Evolutionary conservation across 345 rosid species (phyloP).

Genomic region (Lepidium sativum): DNA sequence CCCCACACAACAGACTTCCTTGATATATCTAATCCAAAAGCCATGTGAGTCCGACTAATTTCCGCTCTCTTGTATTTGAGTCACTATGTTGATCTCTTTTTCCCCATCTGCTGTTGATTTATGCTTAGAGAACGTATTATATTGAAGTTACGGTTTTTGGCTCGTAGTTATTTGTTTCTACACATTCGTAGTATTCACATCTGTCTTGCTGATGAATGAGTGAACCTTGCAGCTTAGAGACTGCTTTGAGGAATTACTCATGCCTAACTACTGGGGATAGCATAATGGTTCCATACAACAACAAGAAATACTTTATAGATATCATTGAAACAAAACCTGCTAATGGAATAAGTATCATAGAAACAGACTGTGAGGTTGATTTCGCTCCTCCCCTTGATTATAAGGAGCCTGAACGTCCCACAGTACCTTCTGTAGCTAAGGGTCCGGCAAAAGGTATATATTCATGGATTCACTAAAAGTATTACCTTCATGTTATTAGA

Average conservation of each 20-base stretch:
- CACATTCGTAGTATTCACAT: background rate
- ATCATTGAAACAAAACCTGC: slow-evolving; percentile 93
- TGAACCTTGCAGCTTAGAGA: slow-evolving; percentile 66
- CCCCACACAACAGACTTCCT: slow-evolving; percentile 94
- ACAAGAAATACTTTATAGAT: slow-evolving; percentile 94
- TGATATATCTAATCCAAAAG: slow-evolving; percentile 97
- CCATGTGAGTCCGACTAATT: slow-evolving; percentile 54
- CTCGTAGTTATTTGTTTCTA: background rate
- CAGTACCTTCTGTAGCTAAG: slow-evolving; percentile 39
- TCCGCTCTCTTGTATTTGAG: background rate
- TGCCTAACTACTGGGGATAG: slow-evolving; percentile 97
- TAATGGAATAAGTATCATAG: slow-evolving; percentile 87
- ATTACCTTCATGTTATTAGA: background rate
- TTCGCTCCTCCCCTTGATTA: slow-evolving; percentile 98
- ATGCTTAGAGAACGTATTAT: background rate
- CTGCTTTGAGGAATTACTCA: slow-evolving; percentile 89
- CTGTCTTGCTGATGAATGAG: background rate
- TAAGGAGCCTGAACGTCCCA: slow-evolving; percentile 86
- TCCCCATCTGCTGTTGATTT: background rate
- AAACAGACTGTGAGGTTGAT: slow-evolving; percentile 99
- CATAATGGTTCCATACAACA: slow-evolving; percentile 98
- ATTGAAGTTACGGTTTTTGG: background rate
- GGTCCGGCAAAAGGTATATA: slow-evolving; percentile 54
- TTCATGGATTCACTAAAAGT: background rate
- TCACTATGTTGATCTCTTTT: background rate